Evolutionary conservation across 208 protist genomes (phyloP), one percentile per base, ranked within the genome.

Genomic region (Leishmania turanica): DNA sequence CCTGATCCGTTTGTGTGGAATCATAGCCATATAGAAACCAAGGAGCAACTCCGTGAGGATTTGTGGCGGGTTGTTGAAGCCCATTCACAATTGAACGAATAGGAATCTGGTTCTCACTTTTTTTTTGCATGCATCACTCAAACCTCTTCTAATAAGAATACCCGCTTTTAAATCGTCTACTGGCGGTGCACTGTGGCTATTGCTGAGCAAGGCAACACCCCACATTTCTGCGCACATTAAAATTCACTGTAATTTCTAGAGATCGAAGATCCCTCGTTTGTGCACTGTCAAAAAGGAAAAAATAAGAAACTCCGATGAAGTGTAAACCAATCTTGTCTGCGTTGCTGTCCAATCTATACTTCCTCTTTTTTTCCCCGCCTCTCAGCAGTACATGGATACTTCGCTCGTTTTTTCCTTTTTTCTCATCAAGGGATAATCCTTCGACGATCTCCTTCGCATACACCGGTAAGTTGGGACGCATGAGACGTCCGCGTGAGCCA

Each of bases 1-100:
- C 81, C 87, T 37, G 68, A 93, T 27, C 92, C 91, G 31, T 96
- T 94, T 88, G 90, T 96, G 17, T 95, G 92, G 91, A 88, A 87
- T 49, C 91, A 97, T 70, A 87, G 75, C 49, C 84, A 90, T 49
- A 88, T 92, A n/a, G 84, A 88, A n/a, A 93, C 91, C 11, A 54
- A 81, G 8, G 91, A 92, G 66, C 85, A 89, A n/a, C 90, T 97
- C 69, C 86, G 94, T 49, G 90, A 96, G 21, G 87, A 92, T 66
- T 85, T 97, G 68, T 97, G 94, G 94, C 79, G 84, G 42, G 87
- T 96, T 75, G 94, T 97, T 49, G 75, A 87, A 64, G 84, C 82
- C 17, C 78, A 97, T 77, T 94, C 89, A 69, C 47, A 76, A 6
- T 54, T 1, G 13, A 62, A 53, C 40, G 13, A 53, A 49, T 70